phyloP scores from a whole-genome alignment of 2,329 filamentous ascomycete species.

The Setomelanomma holmii region DNA sequence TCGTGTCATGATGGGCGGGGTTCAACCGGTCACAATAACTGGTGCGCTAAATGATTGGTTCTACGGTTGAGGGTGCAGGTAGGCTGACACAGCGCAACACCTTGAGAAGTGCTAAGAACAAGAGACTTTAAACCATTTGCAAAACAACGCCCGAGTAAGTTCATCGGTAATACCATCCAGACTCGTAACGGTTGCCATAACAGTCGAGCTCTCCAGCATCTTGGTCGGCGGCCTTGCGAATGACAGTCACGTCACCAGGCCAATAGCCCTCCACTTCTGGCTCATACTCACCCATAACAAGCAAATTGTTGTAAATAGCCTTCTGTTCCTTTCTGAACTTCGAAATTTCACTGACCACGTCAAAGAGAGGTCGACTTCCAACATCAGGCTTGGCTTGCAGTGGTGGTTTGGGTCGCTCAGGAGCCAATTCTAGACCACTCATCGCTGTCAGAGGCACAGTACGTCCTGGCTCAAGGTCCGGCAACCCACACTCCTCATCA shows the following conservation, averaged over 20 bases:
- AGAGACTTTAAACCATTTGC: not conserved
- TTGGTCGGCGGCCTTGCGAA: constrained; percentile 53
- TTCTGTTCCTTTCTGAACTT: constrained; percentile 62
- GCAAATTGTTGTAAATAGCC: constrained; percentile 54
- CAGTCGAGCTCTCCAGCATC: constrained; percentile 55
- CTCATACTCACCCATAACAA: constrained; percentile 35
- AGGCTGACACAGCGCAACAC: constrained; percentile 2
- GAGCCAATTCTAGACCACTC: constrained; percentile 49
- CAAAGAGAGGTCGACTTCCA: constrained; percentile 36
- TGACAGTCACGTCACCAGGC: constrained; percentile 65
- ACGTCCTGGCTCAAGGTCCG: constrained; percentile 53
- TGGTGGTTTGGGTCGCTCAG: constrained; percentile 13
- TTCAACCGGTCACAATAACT: constrained; percentile 16
- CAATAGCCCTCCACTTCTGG: constrained; percentile 63
- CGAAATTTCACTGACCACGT: constrained; percentile 62
- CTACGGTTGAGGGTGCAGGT: constrained; percentile 6
- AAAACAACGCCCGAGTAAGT: not conserved
- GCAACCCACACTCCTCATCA: constrained; percentile 63
- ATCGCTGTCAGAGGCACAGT: constrained; percentile 57
- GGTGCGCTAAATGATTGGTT: constrained; percentile 11
- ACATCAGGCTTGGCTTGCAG: constrained; percentile 9
- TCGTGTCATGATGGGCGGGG: constrained; percentile 9
- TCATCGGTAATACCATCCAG: constrained; percentile 59
- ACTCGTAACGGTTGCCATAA: constrained; percentile 62
- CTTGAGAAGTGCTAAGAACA: not conserved